These are phyloP conservation scores for Polyporus tsugae DNA, from an alignment of 1,284 basidiomycete species.

Conservation along the genomic window DNA sequence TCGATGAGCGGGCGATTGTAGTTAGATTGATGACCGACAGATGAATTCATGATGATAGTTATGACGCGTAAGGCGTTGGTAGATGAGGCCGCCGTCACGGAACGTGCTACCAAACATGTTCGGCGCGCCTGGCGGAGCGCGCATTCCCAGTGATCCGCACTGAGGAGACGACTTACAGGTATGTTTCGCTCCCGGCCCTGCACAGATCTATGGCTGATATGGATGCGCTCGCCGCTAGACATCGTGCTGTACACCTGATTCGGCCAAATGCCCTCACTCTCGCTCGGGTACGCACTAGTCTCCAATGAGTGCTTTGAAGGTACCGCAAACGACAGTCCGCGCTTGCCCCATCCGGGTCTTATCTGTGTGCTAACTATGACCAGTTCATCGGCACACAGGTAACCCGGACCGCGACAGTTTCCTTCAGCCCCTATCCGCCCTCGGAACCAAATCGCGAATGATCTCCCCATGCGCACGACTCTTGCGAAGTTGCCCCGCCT, in stretches of 20 bases:
- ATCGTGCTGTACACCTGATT: conserved; percentile 15
- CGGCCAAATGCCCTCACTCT: conserved; percentile 15
- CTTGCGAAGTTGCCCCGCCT: conserved; percentile 23
- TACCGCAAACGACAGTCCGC: conserved; percentile 25
- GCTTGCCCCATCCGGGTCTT: conserved; percentile 33
- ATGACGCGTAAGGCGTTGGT: conserved; percentile 27
- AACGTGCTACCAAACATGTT: conserved; percentile 36
- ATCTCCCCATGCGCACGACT: conserved; percentile 28
- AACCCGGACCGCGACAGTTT: conserved; percentile 30
- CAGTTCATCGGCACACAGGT: conserved; percentile 30
- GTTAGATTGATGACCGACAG: conserved; percentile 35
- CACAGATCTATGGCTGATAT: conserved; percentile 21
- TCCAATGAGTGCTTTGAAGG: conserved; percentile 27
- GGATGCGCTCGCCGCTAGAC: conserved; percentile 12
- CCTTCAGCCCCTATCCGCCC: conserved; percentile 33
- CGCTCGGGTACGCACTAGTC: conserved; percentile 26
- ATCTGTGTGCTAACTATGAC: conserved; percentile 33
- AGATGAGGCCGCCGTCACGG: conserved; percentile 20
- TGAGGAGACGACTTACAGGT: conserved; percentile 20
- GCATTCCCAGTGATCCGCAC: conserved; percentile 32
- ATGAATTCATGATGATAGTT: conserved; percentile 23
- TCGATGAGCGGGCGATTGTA: conserved; percentile 32
- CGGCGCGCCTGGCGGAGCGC: conserved; percentile 33
- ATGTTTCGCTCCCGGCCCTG: conserved; percentile 19
- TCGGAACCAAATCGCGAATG: conserved; percentile 32